phyloP scores from a whole-genome alignment of 2,329 filamentous ascomycete species.

The Spiromastix sp. region DNA sequence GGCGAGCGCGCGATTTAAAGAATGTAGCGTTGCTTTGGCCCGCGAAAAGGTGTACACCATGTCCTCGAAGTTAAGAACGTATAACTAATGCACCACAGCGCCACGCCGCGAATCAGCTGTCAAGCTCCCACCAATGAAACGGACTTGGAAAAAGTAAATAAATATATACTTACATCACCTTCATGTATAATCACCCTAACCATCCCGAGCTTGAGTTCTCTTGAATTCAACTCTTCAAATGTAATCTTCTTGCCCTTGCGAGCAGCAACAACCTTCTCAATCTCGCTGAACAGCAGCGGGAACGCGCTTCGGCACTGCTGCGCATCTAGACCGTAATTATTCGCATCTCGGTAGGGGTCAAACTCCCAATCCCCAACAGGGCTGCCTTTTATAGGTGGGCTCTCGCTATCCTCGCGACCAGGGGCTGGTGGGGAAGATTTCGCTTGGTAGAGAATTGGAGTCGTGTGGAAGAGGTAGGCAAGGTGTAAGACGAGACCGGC shows the following conservation, averaged over 20 bases:
- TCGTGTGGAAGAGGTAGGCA: not conserved
- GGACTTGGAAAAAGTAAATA: not conserved
- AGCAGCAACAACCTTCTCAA: conserved; percentile 22
- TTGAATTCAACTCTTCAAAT: conserved; percentile 25
- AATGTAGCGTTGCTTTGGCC: conserved; percentile 34
- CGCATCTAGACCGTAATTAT: conserved; percentile 27
- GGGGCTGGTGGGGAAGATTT: not conserved
- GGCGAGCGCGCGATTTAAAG: conserved; percentile 38
- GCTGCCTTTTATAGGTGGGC: not conserved
- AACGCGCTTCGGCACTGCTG: conserved; percentile 31
- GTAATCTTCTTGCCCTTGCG: conserved; percentile 18
- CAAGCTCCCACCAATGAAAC: no score
- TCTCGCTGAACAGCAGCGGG: conserved; percentile 28
- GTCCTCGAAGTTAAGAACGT: conserved; percentile 25
- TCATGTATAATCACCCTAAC: conserved; percentile 25
- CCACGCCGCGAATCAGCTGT: no score
- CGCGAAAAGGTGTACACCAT: conserved; percentile 26
- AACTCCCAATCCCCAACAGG: conserved; percentile 22
- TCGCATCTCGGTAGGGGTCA: conserved; percentile 20
- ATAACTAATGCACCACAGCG: no score
- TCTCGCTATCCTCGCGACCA: not conserved
- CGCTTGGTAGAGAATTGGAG: not conserved
- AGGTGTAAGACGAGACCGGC: conserved; percentile 3
- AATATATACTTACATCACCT: conserved; percentile 24
- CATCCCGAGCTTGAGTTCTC: conserved; percentile 24